A percentile compares a stretch with the other conserved stretches of the same genome.
These are phyloP conservation scores for Ophiocordyceps camponoti-leonardi DNA, from an alignment of 2,329 filamentous ascomycete genomes.

Conservation along the genomic window DNA sequence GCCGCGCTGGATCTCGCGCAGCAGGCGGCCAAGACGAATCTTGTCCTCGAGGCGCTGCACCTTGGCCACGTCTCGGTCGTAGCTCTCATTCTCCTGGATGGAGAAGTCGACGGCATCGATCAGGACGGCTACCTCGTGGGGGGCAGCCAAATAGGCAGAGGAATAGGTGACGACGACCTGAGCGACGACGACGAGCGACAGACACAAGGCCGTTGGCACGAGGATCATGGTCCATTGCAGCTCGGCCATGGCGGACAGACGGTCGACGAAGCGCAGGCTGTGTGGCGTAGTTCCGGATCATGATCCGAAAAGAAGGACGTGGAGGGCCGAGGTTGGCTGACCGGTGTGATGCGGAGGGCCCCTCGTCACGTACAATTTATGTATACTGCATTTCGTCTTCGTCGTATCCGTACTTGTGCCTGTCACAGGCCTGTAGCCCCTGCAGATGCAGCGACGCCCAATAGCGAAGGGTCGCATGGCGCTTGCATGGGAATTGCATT, in stretches of 20 bases:
- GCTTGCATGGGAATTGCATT: background rate
- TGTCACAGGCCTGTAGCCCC: slow-evolving; percentile 1
- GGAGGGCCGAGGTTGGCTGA: background rate
- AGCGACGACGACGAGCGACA: slow-evolving; percentile 35
- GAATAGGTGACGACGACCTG: slow-evolving; percentile 35
- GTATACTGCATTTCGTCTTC: no score
- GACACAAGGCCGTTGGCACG: slow-evolving; percentile 37
- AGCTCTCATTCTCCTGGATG: slow-evolving; percentile 45
- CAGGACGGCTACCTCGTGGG: slow-evolving; percentile 38
- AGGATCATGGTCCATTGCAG: slow-evolving; percentile 41
- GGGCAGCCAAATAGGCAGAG: slow-evolving; percentile 38
- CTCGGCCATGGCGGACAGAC: slow-evolving; percentile 27
- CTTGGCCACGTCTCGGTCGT: slow-evolving; percentile 40
- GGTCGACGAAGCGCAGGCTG: slow-evolving; percentile 5
- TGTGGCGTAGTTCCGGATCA: slow-evolving; percentile 2
- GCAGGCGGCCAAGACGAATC: slow-evolving; percentile 36
- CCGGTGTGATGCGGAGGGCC: background rate
- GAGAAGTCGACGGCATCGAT: slow-evolving; percentile 45
- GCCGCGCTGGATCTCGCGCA: slow-evolving; percentile 43
- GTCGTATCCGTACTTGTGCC: background rate
- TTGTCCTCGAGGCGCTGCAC: slow-evolving; percentile 45
- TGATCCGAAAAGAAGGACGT: background rate
- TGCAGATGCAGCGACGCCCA: slow-evolving; percentile 1
- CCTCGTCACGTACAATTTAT: background rate
- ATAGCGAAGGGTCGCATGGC: background rate